Conservation (phyloP, 1,139 yeast species). For the Yamadazyma trypodendri region DNA sequence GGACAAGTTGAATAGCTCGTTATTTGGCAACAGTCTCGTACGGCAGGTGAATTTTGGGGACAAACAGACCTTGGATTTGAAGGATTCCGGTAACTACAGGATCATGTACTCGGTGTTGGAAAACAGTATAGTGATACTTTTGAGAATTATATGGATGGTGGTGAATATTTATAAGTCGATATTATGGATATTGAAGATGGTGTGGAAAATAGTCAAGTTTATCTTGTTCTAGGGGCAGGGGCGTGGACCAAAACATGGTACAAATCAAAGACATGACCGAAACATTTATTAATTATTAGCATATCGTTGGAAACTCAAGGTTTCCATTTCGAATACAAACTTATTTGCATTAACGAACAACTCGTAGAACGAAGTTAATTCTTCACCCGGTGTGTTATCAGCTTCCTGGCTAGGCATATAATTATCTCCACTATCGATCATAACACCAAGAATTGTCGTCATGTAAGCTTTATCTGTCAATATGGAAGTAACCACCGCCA, state of each 20-base stretch:
- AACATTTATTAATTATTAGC: conserved; percentile 3
- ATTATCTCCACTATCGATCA: conserved; percentile 40
- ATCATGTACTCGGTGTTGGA: conserved; percentile 42
- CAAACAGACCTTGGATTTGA: conserved; percentile 20
- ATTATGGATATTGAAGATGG: conserved; percentile 27
- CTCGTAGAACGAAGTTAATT: conserved; percentile 18
- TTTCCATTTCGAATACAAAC: conserved; percentile 22
- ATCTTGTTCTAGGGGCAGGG: conserved; percentile 17
- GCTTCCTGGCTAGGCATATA: conserved; percentile 21
- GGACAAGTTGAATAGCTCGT: conserved; percentile 50
- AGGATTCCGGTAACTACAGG: conserved; percentile 16
- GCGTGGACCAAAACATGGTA: too few species aligned
- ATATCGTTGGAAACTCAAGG: conserved; percentile 14
- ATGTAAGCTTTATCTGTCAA: conserved; percentile 12
- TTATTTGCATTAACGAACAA: conserved; percentile 27
- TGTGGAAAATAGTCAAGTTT: conserved; percentile 40
- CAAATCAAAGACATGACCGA: too few species aligned
- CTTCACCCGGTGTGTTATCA: not conserved
- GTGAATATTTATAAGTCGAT: conserved; percentile 54
- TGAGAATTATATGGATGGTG: conserved; percentile 71
- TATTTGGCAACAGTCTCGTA: conserved; percentile 29
- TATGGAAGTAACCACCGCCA: conserved; percentile 15
- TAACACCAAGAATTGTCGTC: conserved; percentile 30
- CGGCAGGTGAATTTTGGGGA: conserved; percentile 26
- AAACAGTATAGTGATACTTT: conserved; percentile 53